Evolutionary conservation across 345 rosid genomes (phyloP), one percentile per base, ranked within the genome.

Genomic region (Punica granatum): DNA sequence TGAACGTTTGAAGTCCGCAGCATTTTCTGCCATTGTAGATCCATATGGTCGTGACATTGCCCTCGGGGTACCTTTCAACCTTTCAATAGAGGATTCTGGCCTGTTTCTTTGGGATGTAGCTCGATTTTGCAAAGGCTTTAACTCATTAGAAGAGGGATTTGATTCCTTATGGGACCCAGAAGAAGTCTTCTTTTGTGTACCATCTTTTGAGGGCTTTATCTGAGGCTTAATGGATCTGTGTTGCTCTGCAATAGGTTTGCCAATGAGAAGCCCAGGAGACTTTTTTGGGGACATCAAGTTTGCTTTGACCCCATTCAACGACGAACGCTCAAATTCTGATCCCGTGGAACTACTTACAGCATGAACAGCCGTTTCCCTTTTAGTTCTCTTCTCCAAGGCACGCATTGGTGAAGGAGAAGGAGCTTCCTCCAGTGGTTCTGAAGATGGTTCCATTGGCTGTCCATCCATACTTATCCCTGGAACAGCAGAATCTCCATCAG

Each of bases 61-160:
- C 76, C 81, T 88, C 33, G 87, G 86, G 65, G 79, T 70, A 71
- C 69, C 71, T 73, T 81, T 84, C 33, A 71, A 73, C 62, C 79
- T 81, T 64, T 84, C 97, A 65, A 77, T 85, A 70, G 83, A 78
- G 36, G 81, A 61, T 72, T 70, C 73, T 56, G 79, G 59, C 75
- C 68, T 80, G 67, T 63, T 74, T 80, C 75, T 89, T 78, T 83
- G 87, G 37, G 74, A 74, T 42, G 69, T 41, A 68, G 63, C 59
- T 46, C 77, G 82, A 83, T 72, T 83, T 58, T 83, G 85, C 59
- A 78, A 73, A 70, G 83, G 69, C 70, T 69, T 79, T 31, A 70
- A 66, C 73, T 60, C 67, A 77, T 78, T 88, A 46, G 77, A 75
- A 71, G 59, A 74, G 58, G 53, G 72, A 64, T 66, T 74, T 3